Evolutionary conservation across 2,329 filamentous ascomycete genomes (phyloP).

Genomic region (Hypomyces perniciosus): DNA sequence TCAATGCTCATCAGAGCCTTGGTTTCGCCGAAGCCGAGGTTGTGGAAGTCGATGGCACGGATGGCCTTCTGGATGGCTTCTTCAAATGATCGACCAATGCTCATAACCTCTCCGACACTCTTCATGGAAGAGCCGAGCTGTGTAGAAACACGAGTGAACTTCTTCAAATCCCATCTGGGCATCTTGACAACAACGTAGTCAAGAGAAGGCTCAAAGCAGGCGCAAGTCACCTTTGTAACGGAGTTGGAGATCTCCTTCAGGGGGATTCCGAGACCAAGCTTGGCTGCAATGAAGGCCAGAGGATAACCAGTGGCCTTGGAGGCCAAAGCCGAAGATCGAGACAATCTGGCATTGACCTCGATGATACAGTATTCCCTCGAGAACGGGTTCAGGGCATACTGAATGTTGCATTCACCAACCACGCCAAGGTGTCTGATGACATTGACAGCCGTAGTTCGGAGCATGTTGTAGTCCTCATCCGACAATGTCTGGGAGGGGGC

Average conservation of each 20-base stretch:
- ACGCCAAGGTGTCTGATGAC: constrained; percentile 96
- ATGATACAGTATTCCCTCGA: constrained; percentile 98
- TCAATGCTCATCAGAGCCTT: constrained; percentile 92
- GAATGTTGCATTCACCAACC: constrained; percentile 98
- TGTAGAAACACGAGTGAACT: constrained; percentile 94
- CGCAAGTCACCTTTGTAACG: constrained; percentile 91
- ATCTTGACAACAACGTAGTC: constrained; percentile 99
- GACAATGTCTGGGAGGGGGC: constrained; percentile 95
- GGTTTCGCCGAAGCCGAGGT: constrained; percentile 90
- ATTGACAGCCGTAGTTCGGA: constrained; percentile 92
- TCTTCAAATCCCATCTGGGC: constrained; percentile 97
- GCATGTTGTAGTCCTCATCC: constrained; percentile 98
- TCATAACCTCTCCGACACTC: constrained; percentile 99
- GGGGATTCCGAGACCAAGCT: constrained; percentile 89
- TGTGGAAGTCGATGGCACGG: constrained; percentile 88
- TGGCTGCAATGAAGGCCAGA: constrained; percentile 91
- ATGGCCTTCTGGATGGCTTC: constrained; percentile 99
- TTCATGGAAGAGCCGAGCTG: constrained; percentile 98
- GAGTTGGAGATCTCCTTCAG: constrained; percentile 95
- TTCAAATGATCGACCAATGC: constrained; percentile 92
- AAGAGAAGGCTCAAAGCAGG: constrained; percentile 96
- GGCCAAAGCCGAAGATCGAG: constrained; percentile 87
- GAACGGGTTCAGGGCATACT: constrained; percentile 93
- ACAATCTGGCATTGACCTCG: constrained; percentile 95
- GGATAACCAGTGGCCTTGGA: constrained; percentile 98